Evolutionary conservation across 768 basidiomycete species (phyloP), one percentile per base, ranked within the genome.

Genomic region (Russula lepida): DNA sequence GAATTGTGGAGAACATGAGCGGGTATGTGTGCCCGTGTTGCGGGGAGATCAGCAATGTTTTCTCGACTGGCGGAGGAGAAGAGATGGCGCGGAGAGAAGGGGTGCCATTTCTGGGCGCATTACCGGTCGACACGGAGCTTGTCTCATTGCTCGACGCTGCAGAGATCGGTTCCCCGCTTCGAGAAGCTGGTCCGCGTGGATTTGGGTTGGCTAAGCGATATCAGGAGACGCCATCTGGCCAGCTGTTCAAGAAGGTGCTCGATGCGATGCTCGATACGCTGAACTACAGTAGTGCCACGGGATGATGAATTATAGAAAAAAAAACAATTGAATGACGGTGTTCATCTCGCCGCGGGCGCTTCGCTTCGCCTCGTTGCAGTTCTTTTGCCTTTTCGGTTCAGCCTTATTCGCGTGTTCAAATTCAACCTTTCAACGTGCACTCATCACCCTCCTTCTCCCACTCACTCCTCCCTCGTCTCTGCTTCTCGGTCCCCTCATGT

Each of bases 21-120:
- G 97, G 97, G 53, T 98, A 97, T 74, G 89, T 88, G 21, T 98
- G 95, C 70, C 97, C 97, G 48, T 97, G 95, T 71, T 98, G 97
- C 71, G 92, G 92, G 17, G 95, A 98, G 72, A 78, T 98, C 67
- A 92, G 86, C 76, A 92, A 95, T 71, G 83, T 97, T 56, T 99
- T 98, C 72, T 97, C 94, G 8, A 88, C 85, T 4, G 93, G 93
- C 17, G 97, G 97, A 2, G 97, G 95, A 1, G 84, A 87, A 73
- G 88, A 86, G 68, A 85, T 94, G 88, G 93, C 91, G 4, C 77
- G 78, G 63, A 80, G 79, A 54, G 90, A 95, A 68, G 80, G 78
- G 1, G 68, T 98, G 39, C 71, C 70, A 51, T 97, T 94, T 71
- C 77, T 99, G 57, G 97, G 97, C 12, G 81, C 88, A 46, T 77